phyloP scores from a whole-genome alignment of 169 alveolate genomes.

The Plasmodium billcollinsi region DNA sequence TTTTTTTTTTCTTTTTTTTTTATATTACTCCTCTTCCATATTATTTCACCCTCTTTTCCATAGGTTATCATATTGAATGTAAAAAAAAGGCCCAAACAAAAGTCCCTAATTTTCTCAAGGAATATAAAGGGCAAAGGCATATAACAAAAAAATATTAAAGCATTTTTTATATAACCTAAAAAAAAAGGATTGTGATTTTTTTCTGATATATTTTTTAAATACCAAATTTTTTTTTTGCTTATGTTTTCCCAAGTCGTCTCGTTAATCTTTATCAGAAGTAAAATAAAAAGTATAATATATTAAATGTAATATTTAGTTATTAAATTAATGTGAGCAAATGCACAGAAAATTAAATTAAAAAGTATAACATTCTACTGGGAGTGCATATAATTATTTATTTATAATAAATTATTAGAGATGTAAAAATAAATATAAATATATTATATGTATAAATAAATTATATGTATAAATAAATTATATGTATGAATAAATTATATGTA shows the following conservation, averaged over 20 bases:
- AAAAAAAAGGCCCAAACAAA: not conserved
- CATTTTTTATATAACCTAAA: slow-evolving; percentile 32
- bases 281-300: not conserved
- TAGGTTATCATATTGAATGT: not conserved
- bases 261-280: slow-evolving; percentile 11
- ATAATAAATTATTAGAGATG: no score
- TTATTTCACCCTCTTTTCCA: slow-evolving; percentile 42
- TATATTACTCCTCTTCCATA: slow-evolving; percentile 29
- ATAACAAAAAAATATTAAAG: slow-evolving; percentile 28
- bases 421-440: no score
- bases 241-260: slow-evolving; percentile 64
- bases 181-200: slow-evolving; percentile 6
- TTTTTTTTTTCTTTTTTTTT: not conserved
- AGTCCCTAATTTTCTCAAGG: slow-evolving; percentile 8
- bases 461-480: no score
- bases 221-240: slow-evolving; percentile 1
- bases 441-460: no score
- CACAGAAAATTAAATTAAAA: no score
- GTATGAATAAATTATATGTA: no score
- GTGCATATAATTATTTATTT: no score
- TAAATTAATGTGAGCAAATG: no score
- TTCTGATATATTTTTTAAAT: not conserved
- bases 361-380: no score
- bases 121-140: not conserved
- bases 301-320: not conserved